Evolutionary conservation across 108 stramenopile species (phyloP).

Genomic region (Fragilariopsis cylindrus): DNA sequence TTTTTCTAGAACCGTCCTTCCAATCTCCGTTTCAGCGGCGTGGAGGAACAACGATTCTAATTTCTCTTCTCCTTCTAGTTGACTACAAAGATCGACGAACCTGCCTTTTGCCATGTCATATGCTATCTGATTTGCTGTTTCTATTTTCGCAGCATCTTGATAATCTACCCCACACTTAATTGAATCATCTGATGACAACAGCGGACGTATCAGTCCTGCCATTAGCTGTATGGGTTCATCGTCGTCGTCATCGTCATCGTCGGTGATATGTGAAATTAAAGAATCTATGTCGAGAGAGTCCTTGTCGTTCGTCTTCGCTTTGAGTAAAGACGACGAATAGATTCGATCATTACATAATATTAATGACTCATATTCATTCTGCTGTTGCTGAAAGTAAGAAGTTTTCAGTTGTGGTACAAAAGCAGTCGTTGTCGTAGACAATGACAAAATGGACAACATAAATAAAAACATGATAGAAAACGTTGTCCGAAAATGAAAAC

Average conservation of each 20-base stretch:
- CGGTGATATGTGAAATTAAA: no score
- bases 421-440: no score
- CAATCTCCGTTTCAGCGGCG: neutral
- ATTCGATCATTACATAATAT: no score
- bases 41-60: conserved; percentile 2
- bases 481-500: no score
- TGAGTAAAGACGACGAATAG: no score
- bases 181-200: neutral
- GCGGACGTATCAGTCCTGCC: neutral
- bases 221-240: neutral
- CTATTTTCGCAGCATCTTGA: neutral
- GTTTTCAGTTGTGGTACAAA: no score
- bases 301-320: no score
- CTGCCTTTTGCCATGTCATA: conserved; percentile 11
- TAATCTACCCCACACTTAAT: neutral
- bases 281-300: no score
- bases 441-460: no score
- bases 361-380: no score
- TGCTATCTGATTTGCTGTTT: neutral
- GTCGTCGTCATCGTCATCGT: neutral
- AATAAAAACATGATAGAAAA: no score
- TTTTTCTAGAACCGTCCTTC: neutral
- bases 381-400: no score
- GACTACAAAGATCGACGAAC: conserved; percentile 9
- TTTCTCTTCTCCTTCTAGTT: neutral